These are phyloP conservation scores for Backusella australiensis DNA, from an alignment of 192 early-diverging fungal species.

Conservation along the genomic window DNA sequence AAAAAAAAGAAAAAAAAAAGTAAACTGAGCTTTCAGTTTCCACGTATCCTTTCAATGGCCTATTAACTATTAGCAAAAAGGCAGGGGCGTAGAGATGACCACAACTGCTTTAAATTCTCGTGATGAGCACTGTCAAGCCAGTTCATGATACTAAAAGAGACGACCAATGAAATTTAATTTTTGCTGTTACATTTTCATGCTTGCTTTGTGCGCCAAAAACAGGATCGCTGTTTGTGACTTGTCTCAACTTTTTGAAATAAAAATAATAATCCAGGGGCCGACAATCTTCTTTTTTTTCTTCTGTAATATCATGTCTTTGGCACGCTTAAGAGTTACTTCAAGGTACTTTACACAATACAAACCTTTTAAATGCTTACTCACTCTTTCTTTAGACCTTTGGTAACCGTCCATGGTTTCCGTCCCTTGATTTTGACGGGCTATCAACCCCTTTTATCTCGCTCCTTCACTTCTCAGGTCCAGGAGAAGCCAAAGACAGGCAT, in stretches of 20 bases:
- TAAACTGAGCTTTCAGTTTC: no score
- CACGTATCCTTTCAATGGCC: no score
- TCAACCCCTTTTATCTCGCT: neutral
- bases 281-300: neutral
- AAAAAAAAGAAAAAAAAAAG: no score
- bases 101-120: no score
- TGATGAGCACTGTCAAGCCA: no score
- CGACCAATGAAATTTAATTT: no score
- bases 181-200: no score
- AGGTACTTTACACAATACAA: neutral
- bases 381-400: neutral
- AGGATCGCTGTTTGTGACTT: neutral
- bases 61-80: no score
- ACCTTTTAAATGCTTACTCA: neutral
- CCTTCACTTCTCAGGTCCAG: neutral
- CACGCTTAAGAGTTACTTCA: neutral
- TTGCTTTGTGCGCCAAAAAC: no score
- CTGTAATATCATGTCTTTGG: neutral
- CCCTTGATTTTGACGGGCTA: neutral
- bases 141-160: no score
- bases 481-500: constrained; percentile 8
- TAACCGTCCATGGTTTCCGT: neutral
- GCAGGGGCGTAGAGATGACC: no score
- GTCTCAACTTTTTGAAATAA: neutral
- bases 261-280: neutral